A percentile compares a stretch with the other conserved stretches of the same genome.
Conservation (phyloP, 345 rosid genomes). For the Salix arbutifolia region DNA sequence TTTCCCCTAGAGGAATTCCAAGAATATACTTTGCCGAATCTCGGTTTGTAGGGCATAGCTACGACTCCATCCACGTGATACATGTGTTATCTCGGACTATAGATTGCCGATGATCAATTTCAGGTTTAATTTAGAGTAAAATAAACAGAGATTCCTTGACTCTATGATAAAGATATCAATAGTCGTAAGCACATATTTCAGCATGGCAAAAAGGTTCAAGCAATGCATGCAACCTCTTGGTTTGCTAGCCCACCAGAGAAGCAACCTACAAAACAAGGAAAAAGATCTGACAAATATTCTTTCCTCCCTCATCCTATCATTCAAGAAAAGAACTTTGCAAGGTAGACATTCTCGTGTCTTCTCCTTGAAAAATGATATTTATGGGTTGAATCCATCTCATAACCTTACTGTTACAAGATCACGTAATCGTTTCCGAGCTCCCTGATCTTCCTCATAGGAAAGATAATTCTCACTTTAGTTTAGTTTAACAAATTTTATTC, state of each 20-base stretch:
- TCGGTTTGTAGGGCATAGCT: neutral
- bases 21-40: conserved; percentile 21
- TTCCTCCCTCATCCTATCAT: conserved; percentile 7
- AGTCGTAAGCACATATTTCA: neutral
- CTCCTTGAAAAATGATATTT: conserved; percentile 8
- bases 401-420: conserved; percentile 17
- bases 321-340: conserved; percentile 39
- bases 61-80: conserved; percentile 1
- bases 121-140: neutral
- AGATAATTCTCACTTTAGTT: neutral
- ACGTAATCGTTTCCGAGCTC: conserved; percentile 5
- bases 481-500: neutral
- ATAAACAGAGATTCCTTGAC: neutral
- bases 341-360: conserved; percentile 20
- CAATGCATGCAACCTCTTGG: neutral
- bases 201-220: neutral
- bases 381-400: neutral
- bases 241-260: conserved; percentile 1
- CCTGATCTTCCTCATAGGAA: conserved; percentile 14
- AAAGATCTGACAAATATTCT: neutral
- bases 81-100: neutral
- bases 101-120: neutral
- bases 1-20: conserved; percentile 2
- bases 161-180: neutral
- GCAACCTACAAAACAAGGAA: conserved; percentile 11